Evolutionary conservation across 1,284 basidiomycete species (phyloP).

Genomic region (Cryptococcus sp.): DNA sequence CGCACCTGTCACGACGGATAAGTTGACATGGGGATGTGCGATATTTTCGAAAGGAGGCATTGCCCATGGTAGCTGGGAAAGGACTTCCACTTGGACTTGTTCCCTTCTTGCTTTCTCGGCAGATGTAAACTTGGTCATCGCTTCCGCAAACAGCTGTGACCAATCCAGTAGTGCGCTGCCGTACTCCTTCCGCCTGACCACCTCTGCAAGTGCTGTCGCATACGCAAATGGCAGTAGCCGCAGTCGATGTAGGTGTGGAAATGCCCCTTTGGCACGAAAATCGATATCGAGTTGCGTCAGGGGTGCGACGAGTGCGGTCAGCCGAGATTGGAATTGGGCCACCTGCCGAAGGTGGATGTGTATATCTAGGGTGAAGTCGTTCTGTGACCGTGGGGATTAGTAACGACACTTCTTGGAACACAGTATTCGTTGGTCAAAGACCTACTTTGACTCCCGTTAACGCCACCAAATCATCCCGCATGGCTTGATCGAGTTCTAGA

Average conservation of each 20-base stretch:
- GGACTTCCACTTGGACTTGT: slow-evolving; percentile 72
- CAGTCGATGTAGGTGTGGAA: slow-evolving; percentile 83
- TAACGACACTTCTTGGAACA: slow-evolving; percentile 10
- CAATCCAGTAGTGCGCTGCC: slow-evolving; percentile 71
- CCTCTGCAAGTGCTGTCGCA: slow-evolving; percentile 86
- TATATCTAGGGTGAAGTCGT: slow-evolving; percentile 71
- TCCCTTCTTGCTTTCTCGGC: slow-evolving; percentile 74
- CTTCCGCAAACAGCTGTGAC: slow-evolving; percentile 72
- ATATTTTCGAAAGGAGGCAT: slow-evolving; percentile 50
- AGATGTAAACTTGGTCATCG: slow-evolving; percentile 72
- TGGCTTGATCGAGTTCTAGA: slow-evolving; percentile 43
- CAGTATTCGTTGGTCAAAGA: background rate
- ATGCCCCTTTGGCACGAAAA: slow-evolving; percentile 66
- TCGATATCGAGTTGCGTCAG: slow-evolving; percentile 70
- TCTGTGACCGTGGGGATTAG: slow-evolving; percentile 55
- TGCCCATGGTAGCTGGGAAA: slow-evolving; percentile 77
- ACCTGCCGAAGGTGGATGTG: slow-evolving; percentile 69
- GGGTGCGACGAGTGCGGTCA: slow-evolving; percentile 67
- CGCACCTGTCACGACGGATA: slow-evolving; percentile 63
- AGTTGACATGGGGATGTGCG: slow-evolving; percentile 65
- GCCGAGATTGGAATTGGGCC: slow-evolving; percentile 70
- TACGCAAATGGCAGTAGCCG: slow-evolving; percentile 92
- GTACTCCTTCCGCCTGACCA: slow-evolving; percentile 86
- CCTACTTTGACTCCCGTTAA: slow-evolving; percentile 49
- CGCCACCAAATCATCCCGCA: slow-evolving; percentile 44